phyloP scores from a whole-genome alignment of 129 eudicot genomes.

The Silybum marianum region DNA sequence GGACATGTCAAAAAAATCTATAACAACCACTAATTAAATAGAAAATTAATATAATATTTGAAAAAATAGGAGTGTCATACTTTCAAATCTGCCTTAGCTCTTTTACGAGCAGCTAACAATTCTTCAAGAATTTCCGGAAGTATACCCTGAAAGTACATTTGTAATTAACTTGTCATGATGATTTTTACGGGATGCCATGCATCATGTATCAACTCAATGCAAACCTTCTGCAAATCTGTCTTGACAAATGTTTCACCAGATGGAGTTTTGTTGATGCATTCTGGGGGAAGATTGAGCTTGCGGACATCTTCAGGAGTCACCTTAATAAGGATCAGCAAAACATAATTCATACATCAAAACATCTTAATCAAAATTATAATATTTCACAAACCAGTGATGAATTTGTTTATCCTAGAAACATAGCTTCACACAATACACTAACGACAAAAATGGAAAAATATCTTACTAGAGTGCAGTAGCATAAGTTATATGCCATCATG shows the following conservation, averaged over 20 bases:
- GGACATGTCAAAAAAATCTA: background rate
- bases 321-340: slow-evolving; percentile 43
- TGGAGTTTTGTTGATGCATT: slow-evolving; percentile 82
- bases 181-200: background rate
- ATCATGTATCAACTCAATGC: background rate
- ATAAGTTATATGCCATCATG: slow-evolving; percentile 99
- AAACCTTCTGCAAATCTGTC: slow-evolving; percentile 87
- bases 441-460: background rate
- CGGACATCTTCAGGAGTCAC: slow-evolving; percentile 84
- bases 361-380: slow-evolving; percentile 12
- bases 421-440: slow-evolving; percentile 5
- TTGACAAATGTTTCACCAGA: slow-evolving; percentile 97
- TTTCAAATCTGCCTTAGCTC: slow-evolving; percentile 97
- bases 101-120: slow-evolving; percentile 91
- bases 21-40: background rate
- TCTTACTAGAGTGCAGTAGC: slow-evolving; percentile 90
- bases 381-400: slow-evolving; percentile 10
- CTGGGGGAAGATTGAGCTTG: slow-evolving; percentile 87
- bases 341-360: slow-evolving; percentile 5
- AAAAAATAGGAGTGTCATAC: slow-evolving; percentile 35
- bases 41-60: background rate
- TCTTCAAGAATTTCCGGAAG: slow-evolving; percentile 99
- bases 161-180: slow-evolving; percentile 17
- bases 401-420: slow-evolving; percentile 6
- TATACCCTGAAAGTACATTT: slow-evolving; percentile 72